A percentile compares a stretch with the other conserved stretches of the same genome.
Conservation (phyloP, 139 green algal species). For the Coelastrella sp. region DNA sequence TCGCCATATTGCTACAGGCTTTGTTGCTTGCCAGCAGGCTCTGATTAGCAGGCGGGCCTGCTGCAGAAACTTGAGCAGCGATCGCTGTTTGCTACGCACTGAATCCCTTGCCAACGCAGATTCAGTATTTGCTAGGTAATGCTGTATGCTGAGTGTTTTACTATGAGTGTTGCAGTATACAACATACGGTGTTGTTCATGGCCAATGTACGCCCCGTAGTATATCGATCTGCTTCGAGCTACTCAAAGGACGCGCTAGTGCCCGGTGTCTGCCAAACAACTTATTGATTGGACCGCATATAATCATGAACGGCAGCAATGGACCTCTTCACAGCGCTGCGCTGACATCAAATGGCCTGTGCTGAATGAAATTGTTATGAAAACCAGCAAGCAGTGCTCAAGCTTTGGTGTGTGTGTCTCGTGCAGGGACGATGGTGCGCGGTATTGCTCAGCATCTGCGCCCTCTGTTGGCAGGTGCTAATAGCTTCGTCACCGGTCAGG, state of each 20-base stretch:
- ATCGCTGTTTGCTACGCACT: neutral
- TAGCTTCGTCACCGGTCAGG: slow-evolving; percentile 47
- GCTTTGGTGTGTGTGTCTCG: neutral
- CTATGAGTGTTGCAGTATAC: no score
- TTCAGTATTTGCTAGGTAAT: neutral
- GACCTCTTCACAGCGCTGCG: neutral
- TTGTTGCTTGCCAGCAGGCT: neutral
- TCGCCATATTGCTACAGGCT: no score
- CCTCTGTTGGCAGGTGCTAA: slow-evolving; percentile 36
- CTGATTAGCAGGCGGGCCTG: neutral
- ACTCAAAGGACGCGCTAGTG: neutral
- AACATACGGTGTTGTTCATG: no score
- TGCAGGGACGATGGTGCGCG: slow-evolving; percentile 43
- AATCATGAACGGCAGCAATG: no score
- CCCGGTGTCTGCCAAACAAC: neutral
- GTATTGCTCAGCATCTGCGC: slow-evolving; percentile 25
- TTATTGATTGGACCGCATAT: neutral
- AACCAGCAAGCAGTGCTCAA: neutral
- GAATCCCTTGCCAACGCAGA: neutral
- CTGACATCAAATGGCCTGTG: neutral
- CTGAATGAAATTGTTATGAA: neutral
- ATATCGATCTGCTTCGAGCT: neutral
- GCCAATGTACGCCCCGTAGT: neutral
- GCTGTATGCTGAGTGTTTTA: neutral
- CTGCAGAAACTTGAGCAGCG: neutral